Evolutionary conservation across 83 land plant species (phyloP), one percentile per base, ranked within the genome.

Genomic region (Diphasiastrum complanatum): DNA sequence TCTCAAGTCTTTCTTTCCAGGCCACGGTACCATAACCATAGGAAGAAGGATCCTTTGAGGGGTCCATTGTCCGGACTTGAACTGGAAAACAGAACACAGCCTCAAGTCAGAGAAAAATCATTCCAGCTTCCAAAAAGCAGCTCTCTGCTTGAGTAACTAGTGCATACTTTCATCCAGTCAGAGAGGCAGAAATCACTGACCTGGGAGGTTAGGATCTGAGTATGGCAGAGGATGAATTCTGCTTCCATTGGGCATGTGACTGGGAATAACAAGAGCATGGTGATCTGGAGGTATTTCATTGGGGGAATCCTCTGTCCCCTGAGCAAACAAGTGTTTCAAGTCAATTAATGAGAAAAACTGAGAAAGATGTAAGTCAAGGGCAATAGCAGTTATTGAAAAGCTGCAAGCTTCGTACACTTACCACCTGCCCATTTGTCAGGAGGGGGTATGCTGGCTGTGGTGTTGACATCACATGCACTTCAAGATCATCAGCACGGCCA

Each of bases 11-110:
- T 34, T 86, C 83, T 70, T 86, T 86, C 91, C 91, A 86, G 1
- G 93, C 79, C 33, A 87, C 83, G 62, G 71, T 81, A 37, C 93
- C 93, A 81, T 79, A 87, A 4, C 88, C 93, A 75, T 84, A 86
- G 3, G 82, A 70, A 29, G 85, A 71, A 40, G 80, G 66, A 38
- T 87, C 93, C 59, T 74, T 83, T 16, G 62, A 73, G 18, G 88
- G 80, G 64, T 81, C 85, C 79, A 87, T 77, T 1, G 25, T 30
- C 53, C 49, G 29, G 33, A 40, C n/a, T 49, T 60, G 5, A 46
- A 32, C 45, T 46, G 11, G 40, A 26, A 32, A 56, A 22, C 5
- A 2, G n/a, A n/a, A n/a, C n/a, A n/a, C n/a, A n/a, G n/a, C n/a
- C n/a, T n/a, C n/a, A n/a, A n/a, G n/a, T n/a, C n/a, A n/a, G 63